phyloP scores from a whole-genome alignment of 129 eudicot genomes.

The Arctium minus region DNA sequence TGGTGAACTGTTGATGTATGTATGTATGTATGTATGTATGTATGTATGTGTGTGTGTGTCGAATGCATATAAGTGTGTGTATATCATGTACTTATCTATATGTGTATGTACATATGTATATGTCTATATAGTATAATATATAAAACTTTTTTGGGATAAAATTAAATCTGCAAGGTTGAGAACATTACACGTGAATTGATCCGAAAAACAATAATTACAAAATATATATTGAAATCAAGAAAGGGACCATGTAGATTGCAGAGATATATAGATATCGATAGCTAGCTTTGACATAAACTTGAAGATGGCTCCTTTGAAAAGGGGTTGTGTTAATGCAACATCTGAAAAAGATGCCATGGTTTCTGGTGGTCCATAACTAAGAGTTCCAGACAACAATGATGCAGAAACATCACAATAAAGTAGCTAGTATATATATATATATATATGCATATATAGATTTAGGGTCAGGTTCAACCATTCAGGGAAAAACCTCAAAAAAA shows the following conservation, averaged over 20 bases:
- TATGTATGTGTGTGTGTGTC: too few relatives aligned
- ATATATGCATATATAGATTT: background rate
- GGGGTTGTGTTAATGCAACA: slow-evolving; percentile 36
- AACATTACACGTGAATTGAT: slow-evolving; percentile 27
- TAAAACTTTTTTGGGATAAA: background rate
- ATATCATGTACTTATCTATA: too few relatives aligned
- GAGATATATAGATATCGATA: background rate
- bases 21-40: too few relatives aligned
- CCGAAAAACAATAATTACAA: slow-evolving; percentile 3
- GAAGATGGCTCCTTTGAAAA: slow-evolving; percentile 32
- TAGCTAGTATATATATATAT: background rate
- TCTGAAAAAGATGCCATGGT: slow-evolving; percentile 39
- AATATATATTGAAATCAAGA: slow-evolving; percentile 17
- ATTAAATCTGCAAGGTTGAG: slow-evolving; percentile 18
- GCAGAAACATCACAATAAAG: slow-evolving; percentile 24
- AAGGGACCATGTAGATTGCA: slow-evolving; percentile 27
- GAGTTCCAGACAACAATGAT: slow-evolving; percentile 36
- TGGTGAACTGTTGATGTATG: too few relatives aligned
- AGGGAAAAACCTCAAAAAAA: too few relatives aligned
- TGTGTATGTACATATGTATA: too few relatives aligned
- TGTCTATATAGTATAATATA: too few relatives aligned
- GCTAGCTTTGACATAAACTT: slow-evolving; percentile 31
- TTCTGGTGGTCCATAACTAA: slow-evolving; percentile 37
- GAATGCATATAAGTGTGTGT: too few relatives aligned
- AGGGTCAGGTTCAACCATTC: too few relatives aligned